Base-by-base conservation (phyloP, 1,139 yeast genomes). In the Protomyces inundatus region DNA sequence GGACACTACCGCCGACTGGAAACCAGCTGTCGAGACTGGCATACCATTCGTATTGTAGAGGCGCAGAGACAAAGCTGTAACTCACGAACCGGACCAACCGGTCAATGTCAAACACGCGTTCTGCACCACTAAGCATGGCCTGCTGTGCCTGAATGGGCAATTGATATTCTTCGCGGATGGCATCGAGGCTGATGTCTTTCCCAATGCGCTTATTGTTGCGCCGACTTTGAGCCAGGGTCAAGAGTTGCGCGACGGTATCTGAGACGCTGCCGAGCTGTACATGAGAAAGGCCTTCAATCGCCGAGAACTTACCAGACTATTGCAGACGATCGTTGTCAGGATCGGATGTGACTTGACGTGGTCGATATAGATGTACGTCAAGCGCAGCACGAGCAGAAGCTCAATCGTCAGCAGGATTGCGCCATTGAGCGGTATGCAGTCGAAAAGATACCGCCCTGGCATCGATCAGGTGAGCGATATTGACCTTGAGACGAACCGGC, bases 31-130 rank as follows among this genome's bases (percentile, higher is more conserved):
- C 66, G 40, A 64, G 62, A 48, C 61, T 64, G 12, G 64, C 52
- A 54, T 55, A 64, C 66, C 66, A 64, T 34, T 40, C 52, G 58
- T 36, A 54, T 46, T 64, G 65, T 14, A 62, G 23, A 10, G 66
- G 55, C 12, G 66, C 61, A 16, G 53, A 16, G 54, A 63, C 33
- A 35, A 55, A 59, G 6, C 62, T 60, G 53, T 55, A 64, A 10
- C 56, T 40, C 52, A 61, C 57, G 40, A 64, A 62, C 10, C 66
- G 59, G 4, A 57, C 61, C 14, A 62, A 39, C 14, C 65, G 60
- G 23, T 53, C 64, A 36, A 54, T 48, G 37, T 58, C 62, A 53
- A 61, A 62, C n/a, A 46, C 23, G 16, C 56, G 50, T 40, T 58
- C 62, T 3, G 62, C 62, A 16, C 62, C 62, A 40, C 42, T 51